Base-by-base conservation (phyloP, 208 protist species). In the Trypanosoma melophagium region DNA sequence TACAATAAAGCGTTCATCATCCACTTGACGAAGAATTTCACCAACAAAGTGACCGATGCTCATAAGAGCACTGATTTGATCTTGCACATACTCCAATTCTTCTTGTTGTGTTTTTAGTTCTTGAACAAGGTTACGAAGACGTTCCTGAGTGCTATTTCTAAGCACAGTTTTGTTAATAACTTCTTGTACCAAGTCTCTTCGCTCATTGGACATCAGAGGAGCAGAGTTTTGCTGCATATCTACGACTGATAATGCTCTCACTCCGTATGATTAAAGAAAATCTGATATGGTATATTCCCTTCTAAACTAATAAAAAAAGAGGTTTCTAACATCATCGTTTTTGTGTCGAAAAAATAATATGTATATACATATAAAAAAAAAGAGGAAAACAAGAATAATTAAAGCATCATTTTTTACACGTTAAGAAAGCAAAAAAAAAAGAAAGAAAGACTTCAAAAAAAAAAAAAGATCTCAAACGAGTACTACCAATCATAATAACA, bases 41-140 rank as follows among this genome's bases (percentile, higher is more conserved):
- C 98, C 98, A 41, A 99, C 94, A 79, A 98, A 98, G 83, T 99
- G 98, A 13, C 99, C 99, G 49, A 99, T 98, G 69, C 91, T 98
- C 74, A 99, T 96, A 57, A 99, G 91, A 5, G 98, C 93, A 77
- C 99, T 99, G 25, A 99, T 86, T 70, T 99, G 90, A 68, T 99
- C 97, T 76, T 99, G 97, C 12, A 97, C 90, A 66, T 97, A 98
- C 28, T 98, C 87, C 69, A 97, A 97, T 31, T 97, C 85, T 16
- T 89, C 83, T 61, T 98, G 87, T 65, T 98, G 76, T 50, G 47
- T 60, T 28, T 77, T 71, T 19, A 95, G 63, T 19, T 89, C 74
- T 19, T 66, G 55, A 58, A 76, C 62, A 0, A 83, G 40, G 19
- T 71, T 67, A 24, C 76, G 74, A n/a, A 96, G 42, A 17, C 80